Evolutionary conservation across 2,329 filamentous ascomycete genomes (phyloP).

Genomic region (Diaporthe caulivora): DNA sequence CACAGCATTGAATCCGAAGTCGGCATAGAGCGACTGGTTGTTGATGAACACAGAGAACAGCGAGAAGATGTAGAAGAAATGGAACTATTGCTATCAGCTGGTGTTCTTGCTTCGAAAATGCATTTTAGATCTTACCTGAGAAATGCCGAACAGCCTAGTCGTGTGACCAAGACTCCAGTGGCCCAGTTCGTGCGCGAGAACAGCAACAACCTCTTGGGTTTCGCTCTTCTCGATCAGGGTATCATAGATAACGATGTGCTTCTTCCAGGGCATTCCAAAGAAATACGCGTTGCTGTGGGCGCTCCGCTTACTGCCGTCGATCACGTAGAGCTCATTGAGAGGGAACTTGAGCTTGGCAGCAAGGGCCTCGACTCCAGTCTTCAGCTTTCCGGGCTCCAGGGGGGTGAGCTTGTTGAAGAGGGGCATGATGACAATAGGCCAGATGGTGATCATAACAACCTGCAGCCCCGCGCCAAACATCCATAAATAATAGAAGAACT

Average conservation of each 20-base stretch:
- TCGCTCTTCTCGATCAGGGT: slow-evolving; percentile 96
- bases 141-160: slow-evolving; percentile 88
- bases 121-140: slow-evolving; percentile 69
- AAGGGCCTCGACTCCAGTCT: slow-evolving; percentile 87
- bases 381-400: slow-evolving; percentile 86
- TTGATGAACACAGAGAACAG: slow-evolving; percentile 98
- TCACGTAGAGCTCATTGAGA: slow-evolving; percentile 92
- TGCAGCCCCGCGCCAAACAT: slow-evolving; percentile 90
- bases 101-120: not conserved
- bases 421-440: slow-evolving; percentile 92
- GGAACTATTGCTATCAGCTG: slow-evolving; percentile 69
- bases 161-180: slow-evolving; percentile 98
- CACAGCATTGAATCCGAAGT: slow-evolving; percentile 88
- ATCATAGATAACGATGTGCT: slow-evolving; percentile 99
- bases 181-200: slow-evolving; percentile 94
- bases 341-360: slow-evolving; percentile 90
- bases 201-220: slow-evolving; percentile 91
- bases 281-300: slow-evolving; percentile 95
- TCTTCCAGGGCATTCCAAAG: slow-evolving; percentile 98
- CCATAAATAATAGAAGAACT: slow-evolving; percentile 99
- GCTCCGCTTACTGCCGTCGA: slow-evolving; percentile 90
- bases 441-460: slow-evolving; percentile 95
- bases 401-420: slow-evolving; percentile 99
- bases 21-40: slow-evolving; percentile 89
- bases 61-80: slow-evolving; percentile 96